Percentiles rank a stretch among this genome's conserved stretches.
Evolutionary conservation across 2,329 filamentous ascomycete genomes (phyloP).

Genomic region (Ceratocystis huliohia): DNA sequence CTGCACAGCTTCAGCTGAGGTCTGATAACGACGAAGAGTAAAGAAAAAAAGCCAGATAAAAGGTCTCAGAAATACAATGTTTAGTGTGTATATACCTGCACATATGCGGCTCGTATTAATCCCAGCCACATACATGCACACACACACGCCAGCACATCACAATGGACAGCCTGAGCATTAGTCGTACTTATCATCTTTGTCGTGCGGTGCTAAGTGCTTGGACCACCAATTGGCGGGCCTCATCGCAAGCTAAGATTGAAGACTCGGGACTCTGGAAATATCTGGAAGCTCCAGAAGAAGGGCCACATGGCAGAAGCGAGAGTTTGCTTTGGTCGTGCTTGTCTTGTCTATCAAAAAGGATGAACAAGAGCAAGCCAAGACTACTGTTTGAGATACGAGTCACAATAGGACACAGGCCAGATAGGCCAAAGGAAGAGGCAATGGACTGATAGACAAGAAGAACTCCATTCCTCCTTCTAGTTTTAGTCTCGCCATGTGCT

Average conservation of each 20-base stretch:
- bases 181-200: too few relatives aligned
- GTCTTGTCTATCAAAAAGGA: neutral
- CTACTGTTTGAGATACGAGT: neutral
- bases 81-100: neutral
- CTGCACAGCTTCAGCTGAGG: constrained; percentile 4
- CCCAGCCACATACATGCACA: neutral
- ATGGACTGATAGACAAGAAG: neutral
- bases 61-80: neutral
- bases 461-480: neutral
- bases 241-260: neutral
- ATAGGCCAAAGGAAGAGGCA: neutral
- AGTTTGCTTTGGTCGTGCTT: too few relatives aligned
- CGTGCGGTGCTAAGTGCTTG: neutral
- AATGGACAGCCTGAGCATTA: too few relatives aligned
- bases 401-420: neutral
- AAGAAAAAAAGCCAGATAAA: neutral
- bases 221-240: constrained; percentile 1
- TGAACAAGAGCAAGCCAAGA: neutral
- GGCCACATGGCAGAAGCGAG: neutral
- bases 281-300: neutral
- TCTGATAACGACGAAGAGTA: neutral
- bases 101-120: neutral
- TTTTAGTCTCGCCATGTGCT: neutral
- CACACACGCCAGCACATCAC: too few relatives aligned
- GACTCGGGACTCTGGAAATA: neutral